These are phyloP conservation scores for Penicillium steckii DNA, from an alignment of 495 filamentous ascomycete genomes.

Conservation along the genomic window DNA sequence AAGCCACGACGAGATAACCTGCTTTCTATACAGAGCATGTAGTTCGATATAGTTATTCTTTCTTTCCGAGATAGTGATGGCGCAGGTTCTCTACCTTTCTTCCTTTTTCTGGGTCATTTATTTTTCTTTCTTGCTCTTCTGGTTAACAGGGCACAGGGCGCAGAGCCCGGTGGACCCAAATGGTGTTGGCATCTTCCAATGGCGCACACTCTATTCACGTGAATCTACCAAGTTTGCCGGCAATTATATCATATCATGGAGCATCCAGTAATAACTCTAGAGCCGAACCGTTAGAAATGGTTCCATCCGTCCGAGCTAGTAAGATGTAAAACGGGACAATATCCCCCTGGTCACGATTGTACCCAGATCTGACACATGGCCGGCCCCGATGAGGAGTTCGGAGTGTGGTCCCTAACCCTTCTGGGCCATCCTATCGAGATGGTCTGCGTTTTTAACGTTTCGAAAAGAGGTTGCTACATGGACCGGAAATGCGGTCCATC, in stretches of 20 bases:
- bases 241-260: slow-evolving; percentile 18
- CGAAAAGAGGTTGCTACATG: background rate
- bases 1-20: background rate
- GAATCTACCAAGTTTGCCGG: slow-evolving; percentile 15
- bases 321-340: background rate
- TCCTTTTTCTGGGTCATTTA: no score
- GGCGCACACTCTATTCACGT: slow-evolving; percentile 7
- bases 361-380: slow-evolving; percentile 22
- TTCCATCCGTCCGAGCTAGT: slow-evolving; percentile 8
- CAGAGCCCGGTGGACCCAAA: slow-evolving; percentile 2
- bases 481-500: background rate
- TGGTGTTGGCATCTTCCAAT: background rate
- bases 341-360: slow-evolving; percentile 4
- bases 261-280: background rate
- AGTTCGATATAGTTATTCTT: no score
- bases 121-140: background rate
- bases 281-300: slow-evolving; percentile 16
- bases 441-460: slow-evolving; percentile 2
- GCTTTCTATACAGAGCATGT: no score
- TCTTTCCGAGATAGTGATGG: background rate
- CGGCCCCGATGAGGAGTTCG: slow-evolving; percentile 28
- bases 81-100: background rate
- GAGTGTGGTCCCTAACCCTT: slow-evolving; percentile 13
- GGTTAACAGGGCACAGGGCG: background rate
- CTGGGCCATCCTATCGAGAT: slow-evolving; percentile 9